A percentile compares a stretch with the other conserved stretches of the same genome.
Conservation (phyloP, 2,329 filamentous ascomycete genomes). For the Aspergillus calidoustus region DNA sequence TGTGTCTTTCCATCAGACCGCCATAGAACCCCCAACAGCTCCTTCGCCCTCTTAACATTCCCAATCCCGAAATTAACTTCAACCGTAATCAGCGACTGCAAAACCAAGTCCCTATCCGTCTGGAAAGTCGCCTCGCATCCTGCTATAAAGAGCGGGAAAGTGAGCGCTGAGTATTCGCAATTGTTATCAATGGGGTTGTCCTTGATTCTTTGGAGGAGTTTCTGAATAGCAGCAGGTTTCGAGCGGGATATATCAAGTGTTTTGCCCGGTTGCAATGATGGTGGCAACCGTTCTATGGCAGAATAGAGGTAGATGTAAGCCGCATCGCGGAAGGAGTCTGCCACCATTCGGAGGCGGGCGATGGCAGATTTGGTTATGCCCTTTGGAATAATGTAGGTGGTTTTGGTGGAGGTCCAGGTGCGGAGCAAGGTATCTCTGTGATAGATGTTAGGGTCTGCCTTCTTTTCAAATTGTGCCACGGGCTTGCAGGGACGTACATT, state of each 20-base stretch:
- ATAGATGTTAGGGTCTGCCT: not conserved
- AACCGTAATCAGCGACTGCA: slow-evolving; percentile 33
- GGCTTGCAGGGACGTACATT: slow-evolving; percentile 29
- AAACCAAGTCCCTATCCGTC: slow-evolving; percentile 31
- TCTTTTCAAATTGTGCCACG: not conserved
- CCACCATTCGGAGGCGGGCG: slow-evolving; percentile 39
- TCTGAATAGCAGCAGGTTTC: slow-evolving; percentile 34
- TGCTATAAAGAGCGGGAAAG: slow-evolving; percentile 43
- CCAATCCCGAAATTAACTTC: slow-evolving; percentile 43
- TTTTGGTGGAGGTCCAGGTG: slow-evolving; percentile 35
- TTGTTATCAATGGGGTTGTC: slow-evolving; percentile 36
- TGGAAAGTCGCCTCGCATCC: slow-evolving; percentile 36
- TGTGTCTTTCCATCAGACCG: slow-evolving; percentile 24
- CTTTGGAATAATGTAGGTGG: slow-evolving; percentile 36
- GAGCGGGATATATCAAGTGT: slow-evolving; percentile 21
- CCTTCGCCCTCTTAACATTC: slow-evolving; percentile 40
- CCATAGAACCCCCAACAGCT: slow-evolving; percentile 37
- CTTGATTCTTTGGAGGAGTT: slow-evolving; percentile 33
- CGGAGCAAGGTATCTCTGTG: slow-evolving; percentile 38
- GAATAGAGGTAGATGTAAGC: slow-evolving; percentile 44
- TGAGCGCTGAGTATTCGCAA: slow-evolving; percentile 44
- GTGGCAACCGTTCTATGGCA: slow-evolving; percentile 34
- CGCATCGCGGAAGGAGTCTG: slow-evolving; percentile 44
- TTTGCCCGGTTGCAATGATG: not conserved
- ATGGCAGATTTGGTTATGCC: slow-evolving; percentile 34